A percentile compares a stretch with the other conserved stretches of the same genome.
Conservation (phyloP, 2,329 filamentous ascomycete species). For the Beauveria bassiana region DNA sequence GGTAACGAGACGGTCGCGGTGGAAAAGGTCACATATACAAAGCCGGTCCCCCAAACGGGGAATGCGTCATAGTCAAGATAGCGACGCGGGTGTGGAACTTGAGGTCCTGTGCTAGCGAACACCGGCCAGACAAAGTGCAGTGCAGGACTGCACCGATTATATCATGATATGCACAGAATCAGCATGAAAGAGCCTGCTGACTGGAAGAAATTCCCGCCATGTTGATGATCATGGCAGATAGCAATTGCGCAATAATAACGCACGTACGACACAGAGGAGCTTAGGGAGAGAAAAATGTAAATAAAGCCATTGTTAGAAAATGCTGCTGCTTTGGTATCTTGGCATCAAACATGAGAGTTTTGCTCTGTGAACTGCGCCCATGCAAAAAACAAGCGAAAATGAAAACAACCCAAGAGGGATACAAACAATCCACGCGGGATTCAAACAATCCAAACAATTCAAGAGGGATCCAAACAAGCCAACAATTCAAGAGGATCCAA, state of each 20-base stretch:
- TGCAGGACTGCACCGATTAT: slow-evolving; percentile 3
- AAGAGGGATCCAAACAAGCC: not conserved
- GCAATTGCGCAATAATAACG: slow-evolving; percentile 3
- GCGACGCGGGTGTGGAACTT: not conserved
- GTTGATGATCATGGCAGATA: not conserved
- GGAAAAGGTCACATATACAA: slow-evolving; percentile 81
- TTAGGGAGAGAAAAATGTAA: slow-evolving; percentile 13
- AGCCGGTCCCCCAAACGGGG: slow-evolving; percentile 55
- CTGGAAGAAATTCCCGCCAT: not conserved
- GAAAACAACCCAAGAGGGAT: not conserved
- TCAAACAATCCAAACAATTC: not conserved
- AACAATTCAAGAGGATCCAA: not conserved
- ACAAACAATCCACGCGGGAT: not conserved
- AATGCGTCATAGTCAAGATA: slow-evolving; percentile 36
- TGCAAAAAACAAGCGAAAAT: not conserved
- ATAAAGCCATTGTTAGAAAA: slow-evolving; percentile 14
- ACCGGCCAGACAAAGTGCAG: not conserved
- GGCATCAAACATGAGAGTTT: slow-evolving; percentile 3
- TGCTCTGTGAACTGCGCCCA: not conserved
- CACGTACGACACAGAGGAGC: slow-evolving; percentile 7
- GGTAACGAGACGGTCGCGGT: slow-evolving; percentile 74
- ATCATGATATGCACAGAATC: not conserved
- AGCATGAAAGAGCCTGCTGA: not conserved
- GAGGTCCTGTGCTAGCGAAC: not conserved
- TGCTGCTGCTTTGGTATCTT: slow-evolving; percentile 15